Base-by-base conservation (phyloP, 768 basidiomycete species). In the Stropharia rugosoannulata region DNA sequence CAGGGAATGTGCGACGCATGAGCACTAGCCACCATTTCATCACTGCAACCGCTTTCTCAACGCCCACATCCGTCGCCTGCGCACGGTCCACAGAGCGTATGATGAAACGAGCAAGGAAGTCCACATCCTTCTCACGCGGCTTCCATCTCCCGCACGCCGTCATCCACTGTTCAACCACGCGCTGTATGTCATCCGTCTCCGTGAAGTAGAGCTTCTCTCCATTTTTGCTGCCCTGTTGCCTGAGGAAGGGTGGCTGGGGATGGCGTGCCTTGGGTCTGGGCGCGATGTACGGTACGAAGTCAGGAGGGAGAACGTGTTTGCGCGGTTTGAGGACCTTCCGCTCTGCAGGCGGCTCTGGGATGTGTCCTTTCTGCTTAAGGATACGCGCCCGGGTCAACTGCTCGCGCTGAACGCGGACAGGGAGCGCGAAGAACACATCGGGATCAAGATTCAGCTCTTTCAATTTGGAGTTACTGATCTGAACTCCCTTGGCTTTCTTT, bases 21-120 rank as follows among this genome's bases (percentile, higher is more conserved):
- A 95, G 66, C 32, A 87, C 77, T 59, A 84, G 69, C 94, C 93
- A 95, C 90, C 89, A 95, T 63, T 81, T 86, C 77, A 92, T 75
- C 15, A 91, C 81, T 22, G 81, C 81, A 11, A 89, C 69, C 50
- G 85, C 88, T 57, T 81, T 81, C 70, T 88, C 87, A 39, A 93
- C 70, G 0, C 90, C 79, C 25, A 68, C 71, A 66, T 90, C 88
- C 5, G 80, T 72, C 43, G 80, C 82, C 49, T 68, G 66, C 16
- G 66, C 63, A n/a, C 78, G 73, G 64, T 87, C 84, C 36, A 89
- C 82, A 54, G 82, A 85, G 59, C 83, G 81, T 47, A 88, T 74
- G 45, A 96, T 71, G 64, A 84, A 96, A 55, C 81, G 86, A 15
- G 80, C 76, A 52, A 98, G 86, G 61, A 83, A 87, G 19, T 86